Percentiles rank a stretch among this genome's conserved stretches.
Evolutionary conservation across 345 rosid genomes (phyloP).

Genomic region (Brassica carinata): DNA sequence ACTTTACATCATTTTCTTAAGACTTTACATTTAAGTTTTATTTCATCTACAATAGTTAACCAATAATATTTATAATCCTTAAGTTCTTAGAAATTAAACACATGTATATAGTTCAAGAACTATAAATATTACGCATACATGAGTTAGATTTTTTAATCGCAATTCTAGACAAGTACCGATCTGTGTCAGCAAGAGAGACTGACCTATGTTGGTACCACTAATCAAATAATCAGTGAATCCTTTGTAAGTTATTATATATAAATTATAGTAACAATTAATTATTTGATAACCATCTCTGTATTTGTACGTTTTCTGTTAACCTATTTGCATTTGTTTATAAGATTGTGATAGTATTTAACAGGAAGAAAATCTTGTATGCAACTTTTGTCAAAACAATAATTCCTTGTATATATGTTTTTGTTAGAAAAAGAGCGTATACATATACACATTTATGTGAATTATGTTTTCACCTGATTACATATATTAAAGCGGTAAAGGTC

Average conservation of each 20-base stretch:
- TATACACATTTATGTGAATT: neutral
- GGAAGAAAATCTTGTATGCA: neutral
- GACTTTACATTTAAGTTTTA: neutral
- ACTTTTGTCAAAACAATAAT: neutral
- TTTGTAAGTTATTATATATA: neutral
- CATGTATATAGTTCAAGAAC: neutral
- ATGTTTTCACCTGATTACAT: neutral
- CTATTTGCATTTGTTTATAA: neutral
- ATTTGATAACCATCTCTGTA: neutral
- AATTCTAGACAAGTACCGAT: neutral
- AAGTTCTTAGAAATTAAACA: neutral
- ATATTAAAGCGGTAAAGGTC: neutral
- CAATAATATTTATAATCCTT: neutral
- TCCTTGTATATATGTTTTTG: neutral
- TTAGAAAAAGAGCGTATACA: neutral
- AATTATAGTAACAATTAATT: neutral
- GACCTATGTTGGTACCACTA: neutral
- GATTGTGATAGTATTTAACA: neutral
- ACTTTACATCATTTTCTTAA: neutral
- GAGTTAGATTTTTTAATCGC: neutral
- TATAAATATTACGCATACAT: neutral
- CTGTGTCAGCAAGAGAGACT: neutral
- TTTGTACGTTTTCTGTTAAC: neutral
- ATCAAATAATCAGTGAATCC: neutral
- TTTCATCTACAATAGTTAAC: neutral